Conservation (phyloP, 805 yeast genomes). For the Komagataella kurtzmanii region DNA sequence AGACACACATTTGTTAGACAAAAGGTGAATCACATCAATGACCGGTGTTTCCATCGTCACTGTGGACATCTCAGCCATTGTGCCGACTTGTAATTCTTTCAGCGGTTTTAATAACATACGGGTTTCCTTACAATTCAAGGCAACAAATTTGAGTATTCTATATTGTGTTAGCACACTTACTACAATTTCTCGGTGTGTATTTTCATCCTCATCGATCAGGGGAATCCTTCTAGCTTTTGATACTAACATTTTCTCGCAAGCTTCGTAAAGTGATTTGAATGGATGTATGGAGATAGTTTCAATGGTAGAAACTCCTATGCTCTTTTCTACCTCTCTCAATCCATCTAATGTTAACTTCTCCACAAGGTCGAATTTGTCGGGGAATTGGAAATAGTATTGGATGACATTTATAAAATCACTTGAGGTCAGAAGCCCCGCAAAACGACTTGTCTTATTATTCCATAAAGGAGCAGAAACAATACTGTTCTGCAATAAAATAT, state of each 20-base stretch:
- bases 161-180: slow-evolving; percentile 93
- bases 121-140: slow-evolving; percentile 91
- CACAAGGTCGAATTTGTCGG: slow-evolving; percentile 78
- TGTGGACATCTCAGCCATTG: slow-evolving; percentile 44
- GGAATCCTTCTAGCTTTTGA: slow-evolving; percentile 90
- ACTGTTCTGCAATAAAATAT: slow-evolving; percentile 81
- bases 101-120: slow-evolving; percentile 69
- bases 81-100: slow-evolving; percentile 52
- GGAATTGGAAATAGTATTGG: slow-evolving; percentile 82
- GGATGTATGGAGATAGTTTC: slow-evolving; percentile 89
- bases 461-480: slow-evolving; percentile 95
- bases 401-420: slow-evolving; percentile 91
- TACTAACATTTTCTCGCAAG: slow-evolving; percentile 83
- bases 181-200: slow-evolving; percentile 84
- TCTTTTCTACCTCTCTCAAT: slow-evolving; percentile 72
- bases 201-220: slow-evolving; percentile 85
- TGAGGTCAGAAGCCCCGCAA: slow-evolving; percentile 89
- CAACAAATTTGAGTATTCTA: slow-evolving; percentile 88
- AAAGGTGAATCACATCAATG: slow-evolving; percentile 75
- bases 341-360: slow-evolving; percentile 80
- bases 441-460: slow-evolving; percentile 79
- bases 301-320: slow-evolving; percentile 74
- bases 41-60: slow-evolving; percentile 89
- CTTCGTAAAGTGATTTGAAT: slow-evolving; percentile 76
- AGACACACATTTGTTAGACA: slow-evolving; percentile 71